Percentiles rank a stretch among this genome's conserved stretches.
phyloP scores from a whole-genome alignment of 2,329 filamentous ascomycete genomes.

The Verticillium tricorpus region DNA sequence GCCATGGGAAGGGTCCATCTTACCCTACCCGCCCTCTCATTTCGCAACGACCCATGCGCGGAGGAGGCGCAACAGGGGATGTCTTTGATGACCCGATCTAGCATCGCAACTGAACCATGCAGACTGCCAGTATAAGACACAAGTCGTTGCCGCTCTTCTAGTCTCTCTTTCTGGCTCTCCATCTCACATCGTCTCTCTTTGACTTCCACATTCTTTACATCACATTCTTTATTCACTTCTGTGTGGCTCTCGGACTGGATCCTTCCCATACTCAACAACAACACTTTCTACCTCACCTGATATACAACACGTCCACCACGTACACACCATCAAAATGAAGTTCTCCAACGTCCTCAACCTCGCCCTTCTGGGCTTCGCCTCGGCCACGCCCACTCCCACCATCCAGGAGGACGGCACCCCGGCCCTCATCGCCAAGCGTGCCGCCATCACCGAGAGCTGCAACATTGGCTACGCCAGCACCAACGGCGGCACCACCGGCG shows the following conservation, averaged over 20 bases:
- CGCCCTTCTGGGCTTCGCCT: conserved; percentile 22
- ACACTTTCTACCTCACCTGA: neutral
- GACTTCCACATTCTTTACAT: neutral
- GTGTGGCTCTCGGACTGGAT: neutral
- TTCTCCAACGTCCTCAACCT: conserved; percentile 21
- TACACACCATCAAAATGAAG: conserved; percentile 20
- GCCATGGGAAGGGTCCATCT: neutral
- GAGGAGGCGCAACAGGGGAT: neutral
- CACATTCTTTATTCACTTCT: neutral
- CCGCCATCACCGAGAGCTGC: conserved; percentile 29
- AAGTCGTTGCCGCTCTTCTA: neutral
- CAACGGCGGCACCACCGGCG: conserved; percentile 43
- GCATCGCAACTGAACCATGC: neutral
- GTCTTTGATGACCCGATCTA: neutral
- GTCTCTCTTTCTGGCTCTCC: neutral
- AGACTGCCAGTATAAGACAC: neutral
- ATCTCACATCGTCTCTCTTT: neutral
- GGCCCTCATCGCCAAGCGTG: conserved; percentile 25
- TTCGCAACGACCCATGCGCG: neutral
- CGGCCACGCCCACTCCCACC: conserved; percentile 25
- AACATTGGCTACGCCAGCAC: conserved; percentile 27
- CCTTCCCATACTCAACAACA: neutral
- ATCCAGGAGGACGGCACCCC: conserved; percentile 18
- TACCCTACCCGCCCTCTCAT: neutral
- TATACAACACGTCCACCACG: neutral